Evolutionary conservation across 2,329 filamentous ascomycete species (phyloP).

Genomic region (Pestalotiopsis sp.): DNA sequence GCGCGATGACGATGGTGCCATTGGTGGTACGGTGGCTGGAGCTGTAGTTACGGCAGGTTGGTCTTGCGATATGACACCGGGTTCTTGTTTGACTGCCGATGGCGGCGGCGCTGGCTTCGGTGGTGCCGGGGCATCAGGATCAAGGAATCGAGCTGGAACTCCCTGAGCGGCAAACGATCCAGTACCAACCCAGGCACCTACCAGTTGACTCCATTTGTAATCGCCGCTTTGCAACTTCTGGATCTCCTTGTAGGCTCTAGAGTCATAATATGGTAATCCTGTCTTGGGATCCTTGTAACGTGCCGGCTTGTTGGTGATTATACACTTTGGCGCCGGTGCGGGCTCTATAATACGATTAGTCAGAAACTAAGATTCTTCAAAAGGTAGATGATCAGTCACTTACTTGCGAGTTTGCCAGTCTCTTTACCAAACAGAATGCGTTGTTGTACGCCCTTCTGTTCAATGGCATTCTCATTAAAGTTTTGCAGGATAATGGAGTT

Average conservation of each 20-base stretch:
- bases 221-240: conserved; percentile 73
- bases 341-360: conserved; percentile 45
- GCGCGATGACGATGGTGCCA: not conserved
- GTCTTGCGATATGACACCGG: conserved; percentile 4
- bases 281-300: conserved; percentile 86
- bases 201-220: conserved; percentile 79
- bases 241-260: conserved; percentile 81
- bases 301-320: conserved; percentile 81
- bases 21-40: not conserved
- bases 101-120: conserved; percentile 21
- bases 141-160: conserved; percentile 76
- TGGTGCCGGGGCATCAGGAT: conserved; percentile 38
- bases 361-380: not conserved
- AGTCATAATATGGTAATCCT: conserved; percentile 78
- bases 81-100: conserved; percentile 13
- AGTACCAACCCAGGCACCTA: conserved; percentile 83
- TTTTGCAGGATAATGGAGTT: conserved; percentile 64
- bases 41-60: not conserved
- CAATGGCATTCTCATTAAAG: conserved; percentile 59
- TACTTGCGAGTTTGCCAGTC: conserved; percentile 61
- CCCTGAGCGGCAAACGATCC: conserved; percentile 68
- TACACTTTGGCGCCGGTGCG: conserved; percentile 63
- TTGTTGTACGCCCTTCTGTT: conserved; percentile 60
- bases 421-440: conserved; percentile 62
- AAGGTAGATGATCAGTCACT: conserved; percentile 22